phyloP scores from a whole-genome alignment of 129 eudicot species.

The Kitagawia praeruptora region DNA sequence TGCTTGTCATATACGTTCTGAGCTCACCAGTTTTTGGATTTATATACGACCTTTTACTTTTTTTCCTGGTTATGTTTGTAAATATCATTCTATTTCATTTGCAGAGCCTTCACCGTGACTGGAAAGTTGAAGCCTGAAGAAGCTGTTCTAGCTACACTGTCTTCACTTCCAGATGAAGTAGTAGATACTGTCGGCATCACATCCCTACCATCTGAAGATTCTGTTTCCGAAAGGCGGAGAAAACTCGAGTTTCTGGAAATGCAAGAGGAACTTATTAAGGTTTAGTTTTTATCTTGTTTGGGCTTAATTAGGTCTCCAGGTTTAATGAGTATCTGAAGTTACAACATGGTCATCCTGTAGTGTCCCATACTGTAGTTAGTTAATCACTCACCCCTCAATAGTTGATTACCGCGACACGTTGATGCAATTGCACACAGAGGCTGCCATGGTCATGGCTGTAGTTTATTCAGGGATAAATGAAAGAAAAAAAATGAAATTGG shows the following conservation, averaged over 20 bases:
- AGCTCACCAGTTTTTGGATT: neutral
- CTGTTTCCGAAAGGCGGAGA: conserved; percentile 86
- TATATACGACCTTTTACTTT: neutral
- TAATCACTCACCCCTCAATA: neutral
- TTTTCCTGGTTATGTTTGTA: neutral
- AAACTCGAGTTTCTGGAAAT: conserved; percentile 92
- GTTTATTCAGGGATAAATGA: neutral
- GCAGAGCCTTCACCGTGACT: conserved; percentile 83
- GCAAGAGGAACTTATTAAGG: conserved; percentile 99
- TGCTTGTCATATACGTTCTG: neutral
- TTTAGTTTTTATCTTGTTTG: conserved; percentile 12
- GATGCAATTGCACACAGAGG: neutral
- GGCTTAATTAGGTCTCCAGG: neutral
- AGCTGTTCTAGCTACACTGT: conserved; percentile 82
- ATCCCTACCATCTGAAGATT: conserved; percentile 85
- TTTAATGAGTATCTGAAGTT: neutral
- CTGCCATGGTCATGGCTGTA: neutral
- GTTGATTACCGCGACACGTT: neutral
- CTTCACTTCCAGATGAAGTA: conserved; percentile 96
- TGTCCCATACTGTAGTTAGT: neutral
- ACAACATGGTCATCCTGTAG: neutral
- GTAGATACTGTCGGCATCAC: conserved; percentile 90
- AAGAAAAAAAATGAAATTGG: neutral
- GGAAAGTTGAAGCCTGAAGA: conserved; percentile 91
- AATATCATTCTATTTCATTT: neutral